Evolutionary conservation across 1,139 yeast species (phyloP), one percentile per base, ranked within the genome.

Genomic region (Nadsonia commutata): DNA sequence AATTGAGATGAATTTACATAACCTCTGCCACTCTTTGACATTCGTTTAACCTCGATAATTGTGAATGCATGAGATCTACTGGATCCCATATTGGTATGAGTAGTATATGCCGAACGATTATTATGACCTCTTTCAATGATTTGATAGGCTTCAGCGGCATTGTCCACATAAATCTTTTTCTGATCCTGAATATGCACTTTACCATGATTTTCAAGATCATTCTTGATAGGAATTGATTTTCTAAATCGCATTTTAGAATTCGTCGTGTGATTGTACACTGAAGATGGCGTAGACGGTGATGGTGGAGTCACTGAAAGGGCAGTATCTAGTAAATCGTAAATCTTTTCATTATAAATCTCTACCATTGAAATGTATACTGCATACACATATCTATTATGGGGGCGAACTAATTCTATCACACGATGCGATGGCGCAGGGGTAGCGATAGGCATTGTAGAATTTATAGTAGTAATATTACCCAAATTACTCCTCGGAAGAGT

Each of bases 21-120:
- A 17, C 42, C 43, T 18, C 42, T 40, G 16, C 40, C 31, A 16
- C 43, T 49, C 18, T 51, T 43, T 48, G 63, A 17, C 46, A 51
- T 46, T 17, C 49, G 46, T 43, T 54, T 56, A 36, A 59, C 43
- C 41, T 66, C 68, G 40, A 67, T 53, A 33, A 56, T 56, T 2
- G 63, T 54, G 42, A 67, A 62, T 6, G 68, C 60, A 49, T 67
- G 72, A 1, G 70, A 66, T 43, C 71, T 55, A 22, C 64, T 57
- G 9, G 65, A 60, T 2, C 52, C 48, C 19, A 49, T 42, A 43
- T 64, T 64, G 41, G 60, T 49, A 18, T 58, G 62, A 1, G 67
- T 63, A 2, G 63, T 49, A 38, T 60, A 56, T 20, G 61, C 60
- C 18, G 56, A 51, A 23, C 66, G 53, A 9, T 47, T 43, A 11